These are phyloP conservation scores for Mollisiaceae sp. DNA, from an alignment of 2,329 filamentous ascomycete species.

Conservation along the genomic window DNA sequence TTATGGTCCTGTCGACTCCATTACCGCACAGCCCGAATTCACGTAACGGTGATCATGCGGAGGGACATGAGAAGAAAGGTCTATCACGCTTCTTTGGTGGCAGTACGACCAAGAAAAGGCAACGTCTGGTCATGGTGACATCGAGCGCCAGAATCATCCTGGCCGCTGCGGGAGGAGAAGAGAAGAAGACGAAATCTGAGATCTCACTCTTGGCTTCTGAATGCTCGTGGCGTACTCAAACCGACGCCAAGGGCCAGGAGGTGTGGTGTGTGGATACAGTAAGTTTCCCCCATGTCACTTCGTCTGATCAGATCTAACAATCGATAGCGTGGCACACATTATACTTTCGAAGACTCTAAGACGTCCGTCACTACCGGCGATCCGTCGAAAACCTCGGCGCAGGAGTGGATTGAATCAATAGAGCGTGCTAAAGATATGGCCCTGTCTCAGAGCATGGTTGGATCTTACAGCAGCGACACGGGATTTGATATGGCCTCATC, in stretches of 20 bases:
- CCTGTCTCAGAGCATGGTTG: slow-evolving; percentile 70
- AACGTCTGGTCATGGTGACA: slow-evolving; percentile 93
- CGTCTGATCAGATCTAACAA: slow-evolving; percentile 16
- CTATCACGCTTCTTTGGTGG: slow-evolving; percentile 93
- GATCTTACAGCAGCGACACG: slow-evolving; percentile 70
- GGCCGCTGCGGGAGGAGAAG: slow-evolving; percentile 88
- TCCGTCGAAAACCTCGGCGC: slow-evolving; percentile 69
- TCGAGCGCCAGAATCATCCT: slow-evolving; percentile 89
- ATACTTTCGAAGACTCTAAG: slow-evolving; percentile 93
- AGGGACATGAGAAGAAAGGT: slow-evolving; percentile 88
- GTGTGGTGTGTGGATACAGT: slow-evolving; percentile 94
- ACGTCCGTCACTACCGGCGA: slow-evolving; percentile 64
- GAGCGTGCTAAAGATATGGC: slow-evolving; percentile 88
- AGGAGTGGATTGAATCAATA: slow-evolving; percentile 92
- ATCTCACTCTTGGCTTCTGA: slow-evolving; percentile 81
- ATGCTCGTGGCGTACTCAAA: slow-evolving; percentile 77
- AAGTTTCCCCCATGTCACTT: slow-evolving; percentile 48
- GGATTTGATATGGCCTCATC: slow-evolving; percentile 72
- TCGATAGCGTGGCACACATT: slow-evolving; percentile 77
- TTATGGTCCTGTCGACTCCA: slow-evolving; percentile 82
- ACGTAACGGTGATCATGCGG: slow-evolving; percentile 67
- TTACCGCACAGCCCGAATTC: slow-evolving; percentile 75
- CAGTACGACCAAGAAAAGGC: slow-evolving; percentile 88
- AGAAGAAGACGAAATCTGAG: slow-evolving; percentile 94
- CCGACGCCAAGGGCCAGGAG: slow-evolving; percentile 85